These are phyloP conservation scores for Stereocaulon alpinum DNA, from an alignment of 495 filamentous ascomycete species.

Conservation along the genomic window DNA sequence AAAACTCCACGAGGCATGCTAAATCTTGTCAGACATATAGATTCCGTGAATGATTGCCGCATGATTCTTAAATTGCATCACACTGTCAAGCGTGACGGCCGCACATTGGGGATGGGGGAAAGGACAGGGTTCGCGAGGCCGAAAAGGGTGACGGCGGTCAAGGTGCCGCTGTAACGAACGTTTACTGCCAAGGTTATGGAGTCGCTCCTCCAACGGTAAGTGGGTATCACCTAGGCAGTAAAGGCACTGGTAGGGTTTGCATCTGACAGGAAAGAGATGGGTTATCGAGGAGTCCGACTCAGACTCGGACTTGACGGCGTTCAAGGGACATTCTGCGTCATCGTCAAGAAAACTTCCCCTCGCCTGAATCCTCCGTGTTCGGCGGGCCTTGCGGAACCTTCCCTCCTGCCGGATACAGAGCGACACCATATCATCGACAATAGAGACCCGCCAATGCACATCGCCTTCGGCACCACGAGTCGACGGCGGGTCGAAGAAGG, in stretches of 20 bases:
- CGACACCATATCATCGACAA: conserved; percentile 11
- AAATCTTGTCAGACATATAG: conserved; percentile 6
- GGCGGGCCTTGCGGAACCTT: not conserved
- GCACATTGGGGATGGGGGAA: not conserved
- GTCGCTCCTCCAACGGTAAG: not conserved
- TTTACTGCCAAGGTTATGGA: not conserved
- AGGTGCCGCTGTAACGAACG: not conserved
- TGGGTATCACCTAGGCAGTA: conserved; percentile 20
- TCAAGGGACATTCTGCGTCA: not conserved
- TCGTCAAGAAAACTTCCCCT: not conserved
- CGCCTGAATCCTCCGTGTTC: not conserved
- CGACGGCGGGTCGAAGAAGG: not conserved
- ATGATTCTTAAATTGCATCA: conserved; percentile 15
- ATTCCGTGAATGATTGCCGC: conserved; percentile 5
- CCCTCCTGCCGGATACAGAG: conserved; percentile 8
- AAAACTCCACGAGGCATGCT: too few relatives aligned
- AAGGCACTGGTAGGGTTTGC: conserved; percentile 11
- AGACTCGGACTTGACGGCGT: not conserved
- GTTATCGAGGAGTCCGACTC: conserved; percentile 5
- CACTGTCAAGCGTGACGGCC: not conserved
- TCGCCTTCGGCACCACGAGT: not conserved
- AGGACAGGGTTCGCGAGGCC: not conserved
- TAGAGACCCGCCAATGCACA: conserved; percentile 2
- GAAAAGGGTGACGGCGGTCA: not conserved
- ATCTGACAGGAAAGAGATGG: conserved; percentile 22